Evolutionary conservation across 306 rosid genomes (phyloP).

Genomic region (Castanea sativa): DNA sequence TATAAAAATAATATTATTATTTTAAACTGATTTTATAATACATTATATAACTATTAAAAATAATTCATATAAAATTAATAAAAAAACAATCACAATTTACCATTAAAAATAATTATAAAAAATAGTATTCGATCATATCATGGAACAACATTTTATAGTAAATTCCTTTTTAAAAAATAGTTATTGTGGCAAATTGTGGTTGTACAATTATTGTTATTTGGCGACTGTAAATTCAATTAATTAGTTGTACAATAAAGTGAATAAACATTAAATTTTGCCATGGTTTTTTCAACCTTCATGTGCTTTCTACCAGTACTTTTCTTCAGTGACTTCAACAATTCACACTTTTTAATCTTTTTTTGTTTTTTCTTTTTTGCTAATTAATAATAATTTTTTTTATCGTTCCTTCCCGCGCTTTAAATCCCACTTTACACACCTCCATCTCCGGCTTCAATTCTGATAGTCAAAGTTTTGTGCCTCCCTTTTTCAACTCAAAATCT

Average conservation of each 20-base stretch:
- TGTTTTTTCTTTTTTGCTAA: background rate
- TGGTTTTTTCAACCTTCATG: background rate
- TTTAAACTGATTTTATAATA: too few relatives aligned
- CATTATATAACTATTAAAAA: too few relatives aligned
- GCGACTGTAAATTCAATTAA: background rate
- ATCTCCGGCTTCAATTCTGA: conserved; percentile 12
- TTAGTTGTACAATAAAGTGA: background rate
- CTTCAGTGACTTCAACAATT: conserved; percentile 1
- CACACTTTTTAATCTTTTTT: conserved; percentile 21
- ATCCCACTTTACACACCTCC: conserved; percentile 8
- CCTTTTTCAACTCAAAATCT: conserved; percentile 40
- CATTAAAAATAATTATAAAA: too few relatives aligned
- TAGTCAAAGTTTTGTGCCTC: conserved; percentile 58
- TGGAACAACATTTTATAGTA: too few relatives aligned
- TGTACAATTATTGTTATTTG: too few relatives aligned
- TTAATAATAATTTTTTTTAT: background rate
- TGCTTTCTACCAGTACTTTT: background rate
- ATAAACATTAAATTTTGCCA: too few relatives aligned
- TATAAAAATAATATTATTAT: too few relatives aligned
- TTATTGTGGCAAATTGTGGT: too few relatives aligned
- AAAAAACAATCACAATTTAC: rapidly evolving
- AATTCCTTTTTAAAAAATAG: too few relatives aligned
- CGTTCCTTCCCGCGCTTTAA: conserved; percentile 37
- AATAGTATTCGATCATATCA: too few relatives aligned
- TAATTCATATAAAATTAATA: too few relatives aligned